Evolutionary conservation across 306 rosid species (phyloP).

Genomic region (Lablab purpureus): DNA sequence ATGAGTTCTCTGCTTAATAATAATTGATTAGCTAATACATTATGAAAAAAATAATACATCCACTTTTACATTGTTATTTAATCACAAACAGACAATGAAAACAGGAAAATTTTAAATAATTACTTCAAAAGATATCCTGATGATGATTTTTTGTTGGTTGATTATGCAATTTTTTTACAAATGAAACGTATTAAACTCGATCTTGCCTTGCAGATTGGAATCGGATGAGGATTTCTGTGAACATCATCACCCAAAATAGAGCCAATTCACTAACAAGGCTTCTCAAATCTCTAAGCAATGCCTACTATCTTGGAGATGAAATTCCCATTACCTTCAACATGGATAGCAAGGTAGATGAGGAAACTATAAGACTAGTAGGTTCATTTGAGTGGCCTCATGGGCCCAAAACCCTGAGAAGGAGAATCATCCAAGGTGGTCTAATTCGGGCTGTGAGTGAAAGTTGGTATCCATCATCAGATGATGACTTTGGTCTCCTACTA

Average conservation of each 20-base stretch:
- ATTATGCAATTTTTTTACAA: neutral
- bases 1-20: neutral
- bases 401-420: slow-evolving; percentile 79
- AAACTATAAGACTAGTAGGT: slow-evolving; percentile 68
- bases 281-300: slow-evolving; percentile 79
- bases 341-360: slow-evolving; percentile 92
- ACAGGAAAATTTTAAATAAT: neutral
- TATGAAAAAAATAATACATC: neutral
- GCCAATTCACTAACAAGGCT: slow-evolving; percentile 78
- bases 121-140: neutral
- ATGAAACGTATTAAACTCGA: neutral
- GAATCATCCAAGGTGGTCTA: slow-evolving; percentile 98
- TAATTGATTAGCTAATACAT: neutral
- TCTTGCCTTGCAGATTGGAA: slow-evolving; percentile 80
- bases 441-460: slow-evolving; percentile 96
- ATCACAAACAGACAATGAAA: neutral
- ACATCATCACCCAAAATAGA: slow-evolving; percentile 89
- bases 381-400: slow-evolving; percentile 96
- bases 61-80: neutral
- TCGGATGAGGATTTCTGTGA: slow-evolving; percentile 74
- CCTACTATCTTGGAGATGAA: slow-evolving; percentile 92
- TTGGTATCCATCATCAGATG: slow-evolving; percentile 92
- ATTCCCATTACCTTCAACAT: slow-evolving; percentile 82
- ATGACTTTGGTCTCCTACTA: slow-evolving; percentile 85
- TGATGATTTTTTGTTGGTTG: neutral